Evolutionary conservation across 1,139 yeast genomes (phyloP).

Genomic region (Magnusiomyces fungicola): DNA sequence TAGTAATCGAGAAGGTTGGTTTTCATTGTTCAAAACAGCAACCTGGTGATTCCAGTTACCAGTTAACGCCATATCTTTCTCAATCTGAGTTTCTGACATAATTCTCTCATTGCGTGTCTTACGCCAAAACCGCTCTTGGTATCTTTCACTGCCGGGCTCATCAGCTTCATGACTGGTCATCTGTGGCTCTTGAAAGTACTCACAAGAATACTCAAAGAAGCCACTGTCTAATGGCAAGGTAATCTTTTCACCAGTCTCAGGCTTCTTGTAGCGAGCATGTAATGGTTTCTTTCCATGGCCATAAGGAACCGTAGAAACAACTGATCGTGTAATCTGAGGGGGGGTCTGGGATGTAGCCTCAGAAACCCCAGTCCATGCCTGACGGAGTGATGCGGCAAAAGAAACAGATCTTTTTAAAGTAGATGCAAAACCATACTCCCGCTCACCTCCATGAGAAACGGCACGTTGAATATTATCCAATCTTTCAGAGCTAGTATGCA

Average conservation of each 20-base stretch:
- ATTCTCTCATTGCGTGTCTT: conserved; percentile 81
- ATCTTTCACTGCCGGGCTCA: conserved; percentile 88
- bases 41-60: conserved; percentile 78
- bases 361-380: conserved; percentile 26
- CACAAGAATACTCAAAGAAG: conserved; percentile 82
- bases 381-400: conserved; percentile 31
- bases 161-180: conserved; percentile 81
- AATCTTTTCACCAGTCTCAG: conserved; percentile 13
- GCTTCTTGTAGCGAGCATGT: conserved; percentile 25
- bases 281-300: conserved; percentile 28
- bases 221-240: conserved; percentile 54
- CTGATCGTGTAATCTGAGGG: background rate
- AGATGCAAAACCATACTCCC: conserved; percentile 18
- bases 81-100: conserved; percentile 83
- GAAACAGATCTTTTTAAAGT: conserved; percentile 34
- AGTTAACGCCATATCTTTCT: conserved; percentile 70
- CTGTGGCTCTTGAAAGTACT: conserved; percentile 95
- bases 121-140: conserved; percentile 80
- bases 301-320: conserved; percentile 21
- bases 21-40: conserved; percentile 58
- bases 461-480: conserved; percentile 4
- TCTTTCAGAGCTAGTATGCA: background rate
- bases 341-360: conserved; percentile 5
- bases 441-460: background rate
- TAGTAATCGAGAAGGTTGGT: conserved; percentile 70